Evolutionary conservation across 345 rosid species (phyloP).

Genomic region (Hirschfeldia incana): DNA sequence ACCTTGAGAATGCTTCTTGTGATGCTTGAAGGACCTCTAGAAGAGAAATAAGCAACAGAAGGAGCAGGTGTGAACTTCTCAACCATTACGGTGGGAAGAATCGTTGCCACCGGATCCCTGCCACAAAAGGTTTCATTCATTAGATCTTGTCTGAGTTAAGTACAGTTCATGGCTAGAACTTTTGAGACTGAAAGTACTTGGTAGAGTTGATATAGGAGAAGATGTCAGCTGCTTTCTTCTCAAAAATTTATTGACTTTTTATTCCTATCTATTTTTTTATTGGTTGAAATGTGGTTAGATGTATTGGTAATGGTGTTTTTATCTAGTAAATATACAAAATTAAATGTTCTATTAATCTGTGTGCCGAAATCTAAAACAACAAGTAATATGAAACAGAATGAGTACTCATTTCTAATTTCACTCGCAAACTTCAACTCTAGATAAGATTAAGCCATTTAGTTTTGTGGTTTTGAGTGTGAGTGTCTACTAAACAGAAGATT

Average conservation of each 20-base stretch:
- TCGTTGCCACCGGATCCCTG: constrained; percentile 73
- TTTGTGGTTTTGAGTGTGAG: neutral
- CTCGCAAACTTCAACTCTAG: neutral
- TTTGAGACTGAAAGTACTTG: constrained; percentile 39
- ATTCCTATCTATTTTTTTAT: too few relatives aligned
- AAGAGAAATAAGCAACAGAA: constrained; percentile 61
- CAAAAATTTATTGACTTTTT: too few relatives aligned
- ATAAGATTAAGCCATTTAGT: constrained; percentile 10
- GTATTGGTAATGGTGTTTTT: too few relatives aligned
- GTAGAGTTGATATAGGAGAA: constrained; percentile 68
- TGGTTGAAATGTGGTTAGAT: too few relatives aligned
- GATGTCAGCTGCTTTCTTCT: constrained; percentile 51
- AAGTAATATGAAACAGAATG: neutral
- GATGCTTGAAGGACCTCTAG: constrained; percentile 71
- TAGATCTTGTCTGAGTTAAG: too few relatives aligned
- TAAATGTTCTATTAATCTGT: too few relatives aligned
- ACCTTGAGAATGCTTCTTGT: constrained; percentile 78
- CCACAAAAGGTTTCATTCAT: neutral
- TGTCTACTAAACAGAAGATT: neutral
- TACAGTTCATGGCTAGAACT: too few relatives aligned
- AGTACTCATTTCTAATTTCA: neutral
- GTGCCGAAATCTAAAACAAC: too few relatives aligned
- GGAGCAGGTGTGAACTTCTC: constrained; percentile 71
- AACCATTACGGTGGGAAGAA: constrained; percentile 52
- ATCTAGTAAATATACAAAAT: too few relatives aligned